phyloP scores from a whole-genome alignment of 163 green algal species.

The Chlamydomonas reinhardtii region DNA sequence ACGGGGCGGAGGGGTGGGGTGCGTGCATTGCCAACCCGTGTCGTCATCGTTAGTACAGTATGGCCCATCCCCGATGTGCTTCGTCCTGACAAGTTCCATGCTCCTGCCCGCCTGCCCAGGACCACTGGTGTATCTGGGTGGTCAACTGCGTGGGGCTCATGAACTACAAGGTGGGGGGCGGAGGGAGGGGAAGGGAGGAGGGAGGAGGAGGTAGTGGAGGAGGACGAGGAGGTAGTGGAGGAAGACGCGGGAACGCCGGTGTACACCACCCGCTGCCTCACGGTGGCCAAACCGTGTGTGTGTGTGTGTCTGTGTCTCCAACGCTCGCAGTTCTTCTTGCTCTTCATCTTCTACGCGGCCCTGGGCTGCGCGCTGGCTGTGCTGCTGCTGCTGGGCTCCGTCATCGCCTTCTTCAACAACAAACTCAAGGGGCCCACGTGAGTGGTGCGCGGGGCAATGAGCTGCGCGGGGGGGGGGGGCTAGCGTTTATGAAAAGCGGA shows the following conservation, averaged over 20 bases:
- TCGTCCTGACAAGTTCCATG: too few relatives aligned
- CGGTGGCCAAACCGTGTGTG: too few relatives aligned
- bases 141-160: conserved; percentile 91
- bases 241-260: too few relatives aligned
- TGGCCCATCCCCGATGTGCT: too few relatives aligned
- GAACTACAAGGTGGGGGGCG: conserved; percentile 87
- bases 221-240: too few relatives aligned
- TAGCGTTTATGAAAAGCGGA: not conserved
- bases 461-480: too few relatives aligned
- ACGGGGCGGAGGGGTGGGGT: too few relatives aligned
- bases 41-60: too few relatives aligned
- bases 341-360: conserved; percentile 85
- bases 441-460: not conserved
- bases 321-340: conserved; percentile 74
- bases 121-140: conserved; percentile 90
- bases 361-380: conserved; percentile 58
- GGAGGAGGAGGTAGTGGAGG: too few relatives aligned
- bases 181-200: too few relatives aligned
- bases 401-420: conserved; percentile 74
- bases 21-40: too few relatives aligned
- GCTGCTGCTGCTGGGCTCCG: conserved; percentile 61
- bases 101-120: not conserved
- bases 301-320: not conserved
- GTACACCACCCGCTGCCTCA: too few relatives aligned
- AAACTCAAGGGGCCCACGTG: conserved; percentile 45